These are phyloP conservation scores for Cladorrhinum sp. DNA, from an alignment of 2,329 filamentous ascomycete species.

Conservation along the genomic window DNA sequence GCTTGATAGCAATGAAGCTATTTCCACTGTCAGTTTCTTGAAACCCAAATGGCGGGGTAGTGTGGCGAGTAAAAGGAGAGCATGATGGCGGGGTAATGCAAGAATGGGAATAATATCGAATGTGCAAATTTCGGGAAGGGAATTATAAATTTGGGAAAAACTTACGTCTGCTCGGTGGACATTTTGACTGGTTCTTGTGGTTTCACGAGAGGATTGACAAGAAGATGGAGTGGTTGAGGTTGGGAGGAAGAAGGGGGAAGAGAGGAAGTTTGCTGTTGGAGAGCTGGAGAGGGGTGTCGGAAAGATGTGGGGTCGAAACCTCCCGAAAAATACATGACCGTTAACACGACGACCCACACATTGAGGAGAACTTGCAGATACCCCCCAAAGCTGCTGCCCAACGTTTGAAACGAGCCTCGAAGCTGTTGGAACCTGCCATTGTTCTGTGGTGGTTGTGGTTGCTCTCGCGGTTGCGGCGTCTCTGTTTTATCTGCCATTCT, in stretches of 20 bases:
- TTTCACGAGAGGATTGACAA: constrained; percentile 45
- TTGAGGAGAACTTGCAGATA: constrained; percentile 2
- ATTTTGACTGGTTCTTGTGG: constrained; percentile 48
- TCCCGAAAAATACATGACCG: constrained; percentile 5
- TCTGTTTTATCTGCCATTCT: neutral
- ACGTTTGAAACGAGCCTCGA: constrained; percentile 3
- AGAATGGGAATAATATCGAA: constrained; percentile 16
- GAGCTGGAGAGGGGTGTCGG: constrained; percentile 6
- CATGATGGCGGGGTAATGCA: constrained; percentile 24
- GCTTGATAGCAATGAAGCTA: constrained; percentile 99
- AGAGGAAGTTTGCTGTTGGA: constrained; percentile 20
- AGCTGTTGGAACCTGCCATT: neutral
- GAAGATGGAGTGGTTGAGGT: constrained; percentile 41
- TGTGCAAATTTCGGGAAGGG: neutral
- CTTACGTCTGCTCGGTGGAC: constrained; percentile 86
- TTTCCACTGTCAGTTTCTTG: constrained; percentile 17
- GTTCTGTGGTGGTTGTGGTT: neutral
- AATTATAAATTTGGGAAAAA: constrained; percentile 24
- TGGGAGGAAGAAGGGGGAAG: constrained; percentile 17
- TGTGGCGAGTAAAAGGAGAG: neutral
- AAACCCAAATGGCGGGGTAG: constrained; percentile 21
- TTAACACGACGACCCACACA: constrained; percentile 9
- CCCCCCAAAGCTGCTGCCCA: neutral
- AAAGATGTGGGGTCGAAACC: constrained; percentile 7
- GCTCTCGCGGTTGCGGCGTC: neutral